Conservation (phyloP, 2,329 filamentous ascomycete genomes). For the Helicocarpus griseus region DNA sequence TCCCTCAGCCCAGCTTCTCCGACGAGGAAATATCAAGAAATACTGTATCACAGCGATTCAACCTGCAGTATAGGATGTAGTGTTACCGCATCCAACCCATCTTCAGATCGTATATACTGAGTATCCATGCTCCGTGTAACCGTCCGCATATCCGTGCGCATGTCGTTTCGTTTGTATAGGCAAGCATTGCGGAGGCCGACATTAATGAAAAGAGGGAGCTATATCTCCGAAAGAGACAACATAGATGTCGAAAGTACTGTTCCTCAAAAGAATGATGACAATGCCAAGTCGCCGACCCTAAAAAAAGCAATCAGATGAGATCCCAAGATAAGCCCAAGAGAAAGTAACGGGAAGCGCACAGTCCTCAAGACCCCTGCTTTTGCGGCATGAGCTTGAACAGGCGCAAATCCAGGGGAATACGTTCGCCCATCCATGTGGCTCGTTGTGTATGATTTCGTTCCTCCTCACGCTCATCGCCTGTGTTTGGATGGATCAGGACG, state of each 20-base stretch:
- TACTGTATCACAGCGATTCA: background rate
- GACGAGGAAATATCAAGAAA: background rate
- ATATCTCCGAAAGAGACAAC: background rate
- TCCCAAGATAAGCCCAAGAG: too few relatives aligned
- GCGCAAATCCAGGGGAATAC: constrained; percentile 34
- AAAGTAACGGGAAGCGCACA: background rate
- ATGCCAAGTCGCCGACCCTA: background rate
- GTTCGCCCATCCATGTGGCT: constrained; percentile 38
- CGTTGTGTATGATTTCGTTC: constrained; percentile 38
- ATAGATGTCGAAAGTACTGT: too few relatives aligned
- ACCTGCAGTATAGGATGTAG: background rate
- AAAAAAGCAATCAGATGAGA: background rate
- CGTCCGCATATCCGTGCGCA: background rate
- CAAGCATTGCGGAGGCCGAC: background rate
- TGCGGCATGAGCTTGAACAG: constrained; percentile 26
- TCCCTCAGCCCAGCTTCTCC: background rate
- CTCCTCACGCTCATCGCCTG: constrained; percentile 41
- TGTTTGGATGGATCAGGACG: constrained; percentile 75
- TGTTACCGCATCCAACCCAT: background rate
- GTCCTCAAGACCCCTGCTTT: constrained; percentile 5
- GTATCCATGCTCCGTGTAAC: background rate
- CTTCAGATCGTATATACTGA: background rate
- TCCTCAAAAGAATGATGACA: background rate
- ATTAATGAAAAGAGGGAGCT: background rate
- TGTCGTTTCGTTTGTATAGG: background rate